Evolutionary conservation across 805 yeast species (phyloP).

Genomic region (Teunomyces cretensis): DNA sequence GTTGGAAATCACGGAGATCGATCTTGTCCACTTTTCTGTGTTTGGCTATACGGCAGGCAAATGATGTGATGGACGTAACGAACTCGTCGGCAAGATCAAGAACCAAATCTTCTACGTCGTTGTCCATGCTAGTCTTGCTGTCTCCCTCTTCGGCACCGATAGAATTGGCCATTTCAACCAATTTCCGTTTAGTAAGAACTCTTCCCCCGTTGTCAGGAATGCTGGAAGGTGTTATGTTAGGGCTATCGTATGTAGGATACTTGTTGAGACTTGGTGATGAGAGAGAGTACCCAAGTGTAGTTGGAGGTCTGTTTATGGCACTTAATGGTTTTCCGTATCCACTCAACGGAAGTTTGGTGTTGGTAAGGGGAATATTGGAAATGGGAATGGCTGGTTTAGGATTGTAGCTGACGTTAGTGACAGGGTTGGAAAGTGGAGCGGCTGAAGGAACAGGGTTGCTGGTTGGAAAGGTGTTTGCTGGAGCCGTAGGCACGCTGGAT

Average conservation of each 20-base stretch:
- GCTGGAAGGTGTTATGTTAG: constrained; percentile 9
- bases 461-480: too few species aligned
- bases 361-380: constrained; percentile 1
- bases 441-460: not conserved
- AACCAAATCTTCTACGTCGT: constrained; percentile 28
- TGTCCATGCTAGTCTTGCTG: constrained; percentile 25
- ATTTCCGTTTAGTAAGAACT: constrained; percentile 26
- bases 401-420: not conserved
- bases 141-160: constrained; percentile 31
- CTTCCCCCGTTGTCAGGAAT: constrained; percentile 28
- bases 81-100: constrained; percentile 30
- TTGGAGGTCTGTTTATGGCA: not conserved
- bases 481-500: not conserved
- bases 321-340: constrained; percentile 2
- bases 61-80: constrained; percentile 25
- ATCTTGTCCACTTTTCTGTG: constrained; percentile 27
- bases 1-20: constrained; percentile 27
- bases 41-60: constrained; percentile 30
- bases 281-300: not conserved
- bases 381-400: constrained; percentile 1
- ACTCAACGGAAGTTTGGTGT: not conserved
- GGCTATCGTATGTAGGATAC: constrained; percentile 1
- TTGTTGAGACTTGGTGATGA: constrained; percentile 1
- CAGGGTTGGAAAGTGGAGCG: not conserved
- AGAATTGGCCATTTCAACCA: constrained; percentile 25